Percentiles rank a stretch among this genome's conserved stretches.
Conservation (phyloP, 2,329 filamentous ascomycete species). For the Arachnopeziza araneosa region DNA sequence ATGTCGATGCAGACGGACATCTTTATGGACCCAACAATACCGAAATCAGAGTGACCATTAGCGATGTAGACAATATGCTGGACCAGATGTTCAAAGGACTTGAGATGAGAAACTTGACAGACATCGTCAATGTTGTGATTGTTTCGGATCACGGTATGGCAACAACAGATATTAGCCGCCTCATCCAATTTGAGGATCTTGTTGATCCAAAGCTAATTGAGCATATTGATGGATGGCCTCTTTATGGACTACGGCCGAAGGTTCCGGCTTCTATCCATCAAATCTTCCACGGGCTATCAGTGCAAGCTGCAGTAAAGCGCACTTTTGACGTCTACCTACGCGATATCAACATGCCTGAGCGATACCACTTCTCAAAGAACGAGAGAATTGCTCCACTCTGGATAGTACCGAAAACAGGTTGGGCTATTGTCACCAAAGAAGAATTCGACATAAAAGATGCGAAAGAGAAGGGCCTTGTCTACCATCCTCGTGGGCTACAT, state of each 20-base stretch:
- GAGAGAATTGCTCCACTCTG: constrained; percentile 88
- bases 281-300: constrained; percentile 58
- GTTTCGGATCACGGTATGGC: constrained; percentile 99
- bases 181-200: constrained; percentile 87
- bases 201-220: constrained; percentile 72
- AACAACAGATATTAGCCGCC: constrained; percentile 71
- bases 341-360: constrained; percentile 81
- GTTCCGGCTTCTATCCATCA: constrained; percentile 56
- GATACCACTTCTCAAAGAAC: constrained; percentile 88
- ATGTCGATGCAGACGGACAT: constrained; percentile 85
- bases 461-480: constrained; percentile 57
- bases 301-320: constrained; percentile 54
- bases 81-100: constrained; percentile 70
- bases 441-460: constrained; percentile 73
- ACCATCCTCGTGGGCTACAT: constrained; percentile 79
- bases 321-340: constrained; percentile 83
- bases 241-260: constrained; percentile 82
- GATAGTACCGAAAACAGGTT: constrained; percentile 88
- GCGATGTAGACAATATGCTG: constrained; percentile 77
- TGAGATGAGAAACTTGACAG: constrained; percentile 73
- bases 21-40: constrained; percentile 91
- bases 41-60: constrained; percentile 75
- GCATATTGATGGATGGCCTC: constrained; percentile 89
- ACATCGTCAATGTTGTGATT: constrained; percentile 90
- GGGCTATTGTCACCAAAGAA: constrained; percentile 77